A percentile compares a stretch with the other conserved stretches of the same genome.
Conservation (phyloP, 2,329 filamentous ascomycete species). For the Xylaria sp. region DNA sequence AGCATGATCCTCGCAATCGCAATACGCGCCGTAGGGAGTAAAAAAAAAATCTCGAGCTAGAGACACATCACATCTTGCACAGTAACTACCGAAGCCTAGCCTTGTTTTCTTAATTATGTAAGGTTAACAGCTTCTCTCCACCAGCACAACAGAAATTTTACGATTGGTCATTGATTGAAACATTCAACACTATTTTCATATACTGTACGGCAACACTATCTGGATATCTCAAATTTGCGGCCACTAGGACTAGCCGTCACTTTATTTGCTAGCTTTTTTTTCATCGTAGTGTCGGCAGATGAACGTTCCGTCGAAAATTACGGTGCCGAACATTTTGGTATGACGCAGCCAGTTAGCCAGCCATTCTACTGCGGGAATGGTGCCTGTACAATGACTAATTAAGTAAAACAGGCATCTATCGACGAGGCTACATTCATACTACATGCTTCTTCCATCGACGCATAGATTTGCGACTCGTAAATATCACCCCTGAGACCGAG, state of each 20-base stretch:
- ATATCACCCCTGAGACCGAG: no score
- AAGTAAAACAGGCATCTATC: no score
- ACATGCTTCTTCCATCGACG: no score
- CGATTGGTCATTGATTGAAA: slow-evolving; percentile 28
- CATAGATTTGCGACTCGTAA: no score
- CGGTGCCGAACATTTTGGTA: not conserved
- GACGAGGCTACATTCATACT: no score
- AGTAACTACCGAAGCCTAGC: not conserved
- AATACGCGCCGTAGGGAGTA: no score
- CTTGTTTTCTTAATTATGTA: slow-evolving; percentile 5
- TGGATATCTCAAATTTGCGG: slow-evolving; percentile 3
- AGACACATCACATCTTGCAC: not conserved
- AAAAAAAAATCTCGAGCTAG: not conserved
- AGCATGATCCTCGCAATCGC: no score
- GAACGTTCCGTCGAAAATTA: not conserved
- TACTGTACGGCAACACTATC: not conserved
- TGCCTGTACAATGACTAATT: no score
- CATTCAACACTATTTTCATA: not conserved
- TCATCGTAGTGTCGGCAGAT: not conserved
- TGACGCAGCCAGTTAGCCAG: no score
- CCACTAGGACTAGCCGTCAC: not conserved
- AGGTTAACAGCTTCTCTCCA: not conserved
- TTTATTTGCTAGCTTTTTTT: not conserved
- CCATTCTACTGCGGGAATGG: no score
- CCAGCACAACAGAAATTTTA: slow-evolving; percentile 16